These are phyloP conservation scores for Arbutus unedo DNA, from an alignment of 148 eudicot species.

Conservation along the genomic window DNA sequence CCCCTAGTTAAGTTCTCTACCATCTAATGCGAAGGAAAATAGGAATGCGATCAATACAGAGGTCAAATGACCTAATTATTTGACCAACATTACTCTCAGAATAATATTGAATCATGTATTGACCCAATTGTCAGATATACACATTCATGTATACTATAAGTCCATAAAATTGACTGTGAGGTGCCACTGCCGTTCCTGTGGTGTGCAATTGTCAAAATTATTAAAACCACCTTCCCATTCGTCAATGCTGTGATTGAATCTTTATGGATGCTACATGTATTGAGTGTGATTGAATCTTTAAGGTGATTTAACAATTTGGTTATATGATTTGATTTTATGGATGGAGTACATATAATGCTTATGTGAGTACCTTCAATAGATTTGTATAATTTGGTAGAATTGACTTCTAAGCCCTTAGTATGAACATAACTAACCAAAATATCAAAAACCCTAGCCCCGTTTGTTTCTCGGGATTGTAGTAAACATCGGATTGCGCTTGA, in stretches of 20 bases:
- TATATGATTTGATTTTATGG: background rate
- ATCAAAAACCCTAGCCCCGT: background rate
- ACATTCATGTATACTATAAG: too few species aligned
- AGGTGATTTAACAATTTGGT: too few species aligned
- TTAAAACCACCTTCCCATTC: too few species aligned
- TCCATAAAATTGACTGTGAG: too few species aligned
- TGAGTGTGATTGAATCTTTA: background rate
- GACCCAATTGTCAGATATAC: too few species aligned
- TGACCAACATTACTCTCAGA: too few species aligned
- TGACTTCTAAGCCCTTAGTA: background rate
- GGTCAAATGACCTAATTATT: too few species aligned
- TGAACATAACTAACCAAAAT: background rate
- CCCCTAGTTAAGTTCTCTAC: background rate
- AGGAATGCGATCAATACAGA: too few species aligned
- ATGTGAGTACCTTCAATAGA: background rate
- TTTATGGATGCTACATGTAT: background rate
- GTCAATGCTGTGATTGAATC: background rate
- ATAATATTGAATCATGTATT: too few species aligned
- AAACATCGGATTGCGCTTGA: background rate
- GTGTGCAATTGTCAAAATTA: too few species aligned
- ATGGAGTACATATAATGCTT: background rate
- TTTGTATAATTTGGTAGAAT: background rate
- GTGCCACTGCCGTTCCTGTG: too few species aligned
- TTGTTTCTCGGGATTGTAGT: background rate
- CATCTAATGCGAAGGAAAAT: too few species aligned